Base-by-base conservation (phyloP, 2,329 filamentous ascomycete genomes). In the Nannizziopsis arthrosporioides region DNA sequence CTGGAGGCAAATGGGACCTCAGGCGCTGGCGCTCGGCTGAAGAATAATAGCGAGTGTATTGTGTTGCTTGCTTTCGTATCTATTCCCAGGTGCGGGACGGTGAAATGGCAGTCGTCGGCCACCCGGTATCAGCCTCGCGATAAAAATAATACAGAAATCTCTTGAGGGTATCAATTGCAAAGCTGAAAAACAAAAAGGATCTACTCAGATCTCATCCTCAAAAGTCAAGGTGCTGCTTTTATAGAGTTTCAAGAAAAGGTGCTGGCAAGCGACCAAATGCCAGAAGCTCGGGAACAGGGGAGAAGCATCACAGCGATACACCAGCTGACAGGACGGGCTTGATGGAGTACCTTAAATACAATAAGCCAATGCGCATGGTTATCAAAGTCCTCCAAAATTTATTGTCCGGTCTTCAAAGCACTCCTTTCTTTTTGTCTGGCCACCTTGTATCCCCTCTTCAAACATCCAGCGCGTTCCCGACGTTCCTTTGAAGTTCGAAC, bases 111-210 rank as follows among this genome's bases (percentile, higher is more conserved):
- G 37, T 11, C 15, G 14, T 38, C 37, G 19, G 19, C 7, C 12
- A 9, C 35, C 12, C 35, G 2, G 17, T 8, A 37, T 7, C 10
- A 7, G 35, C 35, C 8, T 15, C 7, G 6, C 7, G n/a, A 2
- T 6, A 2, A 6, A 37, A 17, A 14, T n/a, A 37, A 4, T 14
- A 36, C 34, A 3, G 10, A 17, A 32, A 15, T 15, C 30, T 6
- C 30, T 43, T 32, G 37, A 18, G 42, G 42, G 42, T 44, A 44
- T 44, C 42, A 38, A 38, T 37, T 44, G 18, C 31, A 37, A 37
- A 9, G 8, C 36, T 2, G 30, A 30, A n/a, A 14, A 2, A 10
- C 9, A 15, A 11, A 34, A 32, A 7, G 22, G n/a, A n/a, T n/a
- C n/a, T n/a, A 27, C 7, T 17, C n/a, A 8, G 17, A 15, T 37